Conservation (phyloP, 768 basidiomycete species). For the Cubamyces sp. region DNA sequence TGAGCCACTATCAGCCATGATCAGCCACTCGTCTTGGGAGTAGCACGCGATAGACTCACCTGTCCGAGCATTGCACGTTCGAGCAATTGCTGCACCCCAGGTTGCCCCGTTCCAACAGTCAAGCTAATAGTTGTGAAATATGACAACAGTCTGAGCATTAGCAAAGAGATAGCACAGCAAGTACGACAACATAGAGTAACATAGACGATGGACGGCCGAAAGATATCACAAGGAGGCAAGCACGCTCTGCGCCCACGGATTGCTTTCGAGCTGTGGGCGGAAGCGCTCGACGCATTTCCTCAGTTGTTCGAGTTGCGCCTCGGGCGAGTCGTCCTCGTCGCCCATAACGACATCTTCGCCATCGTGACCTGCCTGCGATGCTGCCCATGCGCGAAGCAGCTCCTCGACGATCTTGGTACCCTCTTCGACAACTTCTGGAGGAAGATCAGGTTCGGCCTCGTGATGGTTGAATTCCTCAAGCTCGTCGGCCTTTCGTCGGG, state of each 20-base stretch:
- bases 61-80: too few species aligned
- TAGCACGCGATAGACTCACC: too few species aligned
- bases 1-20: too few species aligned
- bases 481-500: slow-evolving; percentile 91
- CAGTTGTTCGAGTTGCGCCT: slow-evolving; percentile 49
- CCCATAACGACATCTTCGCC: slow-evolving; percentile 55
- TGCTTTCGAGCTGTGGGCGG: slow-evolving; percentile 71
- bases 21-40: too few species aligned
- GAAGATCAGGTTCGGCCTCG: slow-evolving; percentile 47
- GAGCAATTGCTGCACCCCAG: too few species aligned
- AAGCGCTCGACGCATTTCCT: slow-evolving; percentile 66
- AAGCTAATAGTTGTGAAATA: background rate
- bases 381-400: slow-evolving; percentile 72
- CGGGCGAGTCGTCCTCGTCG: slow-evolving; percentile 42
- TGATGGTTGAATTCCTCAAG: slow-evolving; percentile 75
- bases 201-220: background rate
- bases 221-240: slow-evolving; percentile 38
- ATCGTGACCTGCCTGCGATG: slow-evolving; percentile 38
- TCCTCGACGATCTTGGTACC: slow-evolving; percentile 83
- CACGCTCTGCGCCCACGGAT: slow-evolving; percentile 75
- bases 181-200: slow-evolving; percentile 12
- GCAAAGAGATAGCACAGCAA: slow-evolving; percentile 1
- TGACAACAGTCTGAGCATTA: background rate
- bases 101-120: too few species aligned
- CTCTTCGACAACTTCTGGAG: slow-evolving; percentile 67